Base-by-base conservation (phyloP, 1,284 basidiomycete genomes). In the Ceratobasidium sp. region DNA sequence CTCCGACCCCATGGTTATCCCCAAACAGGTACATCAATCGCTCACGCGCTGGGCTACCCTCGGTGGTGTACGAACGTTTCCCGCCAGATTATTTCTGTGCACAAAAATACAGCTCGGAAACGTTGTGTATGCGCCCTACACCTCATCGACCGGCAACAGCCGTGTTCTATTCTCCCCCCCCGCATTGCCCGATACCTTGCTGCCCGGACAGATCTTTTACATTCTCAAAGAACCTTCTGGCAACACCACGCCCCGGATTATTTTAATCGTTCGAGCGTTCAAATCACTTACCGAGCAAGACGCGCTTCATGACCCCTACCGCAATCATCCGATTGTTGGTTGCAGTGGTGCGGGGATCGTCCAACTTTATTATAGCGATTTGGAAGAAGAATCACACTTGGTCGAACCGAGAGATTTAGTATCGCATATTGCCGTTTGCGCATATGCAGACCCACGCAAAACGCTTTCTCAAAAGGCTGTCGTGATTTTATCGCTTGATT, bases 181-280 rank as follows among this genome's bases (percentile, higher is more conserved):
- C 18, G 7, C 20, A 38, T 8, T 38, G 8, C 38, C 38, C 8
- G 8, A 38, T 38, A 8, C 18, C 33, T 27, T 30, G 6, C 7
- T 48, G 10, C 59, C 59, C 8, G 59, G 59, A 2, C 14, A 30
- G 35, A 60, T 60, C 7, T 12, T 16, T 2, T 60, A 3, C 59
- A 60, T 60, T n/a, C 59, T 60, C 18, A n/a, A 60, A 60, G 59
- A 60, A 14, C 30, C 59, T 59, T 10, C 57, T 59, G 20, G 6
- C 14, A n/a, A 16, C 12, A 23, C 52, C 16, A 23, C 6, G 30
- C 60, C 60, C 1, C 60, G 38, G n/a, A 41, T 64, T 23, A 3
- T 64, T 3, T 20, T 64, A 2, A 35, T 64, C 20, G 38, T 64
- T 41, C 60, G 60, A 3, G 33, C 60, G 10, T 64, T 64, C 44